Evolutionary conservation across 768 basidiomycete species (phyloP).

Genomic region (Mycena leptocephala): DNA sequence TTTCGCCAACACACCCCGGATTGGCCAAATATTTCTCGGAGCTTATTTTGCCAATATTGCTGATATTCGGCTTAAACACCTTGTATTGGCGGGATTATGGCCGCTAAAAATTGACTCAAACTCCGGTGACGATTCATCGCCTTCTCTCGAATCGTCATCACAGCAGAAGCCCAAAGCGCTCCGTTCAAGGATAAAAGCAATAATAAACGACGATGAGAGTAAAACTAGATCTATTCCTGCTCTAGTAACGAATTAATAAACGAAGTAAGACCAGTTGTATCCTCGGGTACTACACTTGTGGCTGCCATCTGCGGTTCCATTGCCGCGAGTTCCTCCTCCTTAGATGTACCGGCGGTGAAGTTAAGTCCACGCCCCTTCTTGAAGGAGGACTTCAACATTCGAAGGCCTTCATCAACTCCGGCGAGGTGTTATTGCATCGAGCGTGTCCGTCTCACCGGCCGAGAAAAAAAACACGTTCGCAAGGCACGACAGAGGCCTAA

Average conservation of each 20-base stretch:
- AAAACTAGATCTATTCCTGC: background rate
- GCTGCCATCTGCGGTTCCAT: background rate
- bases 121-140: too few relatives aligned
- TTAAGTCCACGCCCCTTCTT: conserved; percentile 8
- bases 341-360: conserved; percentile 1
- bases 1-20: too few relatives aligned
- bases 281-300: background rate
- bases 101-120: too few relatives aligned
- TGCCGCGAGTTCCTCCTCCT: background rate
- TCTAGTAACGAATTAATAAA: background rate
- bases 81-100: too few relatives aligned
- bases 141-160: background rate
- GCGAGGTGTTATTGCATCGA: background rate
- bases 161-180: background rate
- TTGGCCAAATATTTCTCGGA: too few relatives aligned
- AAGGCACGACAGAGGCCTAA: conserved; percentile 9
- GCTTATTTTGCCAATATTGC: too few relatives aligned
- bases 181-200: background rate
- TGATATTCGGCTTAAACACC: too few relatives aligned
- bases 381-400: conserved; percentile 4
- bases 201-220: background rate
- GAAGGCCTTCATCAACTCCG: conserved; percentile 2
- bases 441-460: background rate
- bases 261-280: background rate
- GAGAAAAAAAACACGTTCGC: conserved; percentile 1